These are phyloP conservation scores for Zychaea mexicana DNA, from an alignment of 371 early-diverging fungal species.

Conservation along the genomic window DNA sequence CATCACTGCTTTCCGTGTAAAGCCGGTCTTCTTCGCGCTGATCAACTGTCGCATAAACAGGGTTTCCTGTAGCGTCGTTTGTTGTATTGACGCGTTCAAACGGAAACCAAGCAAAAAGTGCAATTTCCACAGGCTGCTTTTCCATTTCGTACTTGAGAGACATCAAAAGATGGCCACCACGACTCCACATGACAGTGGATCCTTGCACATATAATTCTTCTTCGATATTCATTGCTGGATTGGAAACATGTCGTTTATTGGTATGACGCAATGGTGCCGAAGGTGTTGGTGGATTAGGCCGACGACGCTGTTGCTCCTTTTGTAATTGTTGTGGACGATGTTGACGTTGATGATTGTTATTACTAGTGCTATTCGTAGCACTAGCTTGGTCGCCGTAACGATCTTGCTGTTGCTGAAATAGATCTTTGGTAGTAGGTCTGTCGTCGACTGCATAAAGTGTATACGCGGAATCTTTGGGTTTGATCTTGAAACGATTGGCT, in stretches of 20 bases:
- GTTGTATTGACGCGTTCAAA: not conserved
- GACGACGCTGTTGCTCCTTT: too few relatives aligned
- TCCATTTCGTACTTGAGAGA: slow-evolving; percentile 13
- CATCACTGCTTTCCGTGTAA: not conserved
- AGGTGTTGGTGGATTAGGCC: too few relatives aligned
- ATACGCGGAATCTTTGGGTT: slow-evolving; percentile 3
- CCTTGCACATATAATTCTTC: slow-evolving; percentile 21
- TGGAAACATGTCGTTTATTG: not conserved
- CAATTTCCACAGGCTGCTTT: slow-evolving; percentile 15
- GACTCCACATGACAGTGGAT: slow-evolving; percentile 23
- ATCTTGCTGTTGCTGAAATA: not conserved
- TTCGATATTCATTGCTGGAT: slow-evolving; percentile 15
- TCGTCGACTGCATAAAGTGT: slow-evolving; percentile 13
- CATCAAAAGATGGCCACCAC: slow-evolving; percentile 14
- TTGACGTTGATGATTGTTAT: too few relatives aligned
- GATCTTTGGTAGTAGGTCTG: not conserved
- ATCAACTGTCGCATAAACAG: not conserved
- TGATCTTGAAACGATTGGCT: not conserved
- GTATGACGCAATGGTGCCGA: too few relatives aligned
- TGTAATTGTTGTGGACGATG: too few relatives aligned
- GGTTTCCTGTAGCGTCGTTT: not conserved
- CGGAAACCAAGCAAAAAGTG: slow-evolving; percentile 27
- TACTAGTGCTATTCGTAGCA: not conserved
- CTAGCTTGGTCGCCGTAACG: not conserved
- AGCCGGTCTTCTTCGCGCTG: not conserved